Evolutionary conservation across 2,329 filamentous ascomycete species (phyloP).

Genomic region (Neofusicoccum laricinum): DNA sequence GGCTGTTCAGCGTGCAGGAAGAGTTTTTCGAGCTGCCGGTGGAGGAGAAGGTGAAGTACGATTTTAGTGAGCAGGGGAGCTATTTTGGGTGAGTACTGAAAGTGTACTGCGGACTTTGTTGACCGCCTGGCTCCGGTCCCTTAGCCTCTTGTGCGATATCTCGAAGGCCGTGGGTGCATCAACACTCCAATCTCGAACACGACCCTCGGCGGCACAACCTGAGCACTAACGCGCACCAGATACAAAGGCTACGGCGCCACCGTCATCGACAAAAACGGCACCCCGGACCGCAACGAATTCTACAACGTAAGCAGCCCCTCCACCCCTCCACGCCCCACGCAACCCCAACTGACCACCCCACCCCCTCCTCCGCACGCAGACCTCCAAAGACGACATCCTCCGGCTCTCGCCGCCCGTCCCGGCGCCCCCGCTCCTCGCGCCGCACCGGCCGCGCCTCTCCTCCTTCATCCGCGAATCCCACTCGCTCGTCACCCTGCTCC

Average conservation of each 20-base stretch:
- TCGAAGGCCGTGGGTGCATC: too few species aligned
- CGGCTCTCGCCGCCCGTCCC: conserved; percentile 38
- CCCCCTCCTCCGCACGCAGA: conserved; percentile 25
- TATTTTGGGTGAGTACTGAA: conserved; percentile 44
- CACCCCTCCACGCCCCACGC: not conserved
- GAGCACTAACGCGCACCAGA: not conserved
- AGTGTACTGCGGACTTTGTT: too few species aligned
- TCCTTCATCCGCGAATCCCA: conserved; percentile 48
- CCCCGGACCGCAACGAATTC: conserved; percentile 52
- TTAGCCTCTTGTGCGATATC: too few species aligned
- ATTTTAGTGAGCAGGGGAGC: conserved; percentile 48
- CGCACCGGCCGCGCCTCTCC: conserved; percentile 36
- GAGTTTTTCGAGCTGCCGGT: conserved; percentile 48
- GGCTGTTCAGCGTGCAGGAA: conserved; percentile 47
- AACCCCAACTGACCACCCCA: not conserved
- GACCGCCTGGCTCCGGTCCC: too few species aligned
- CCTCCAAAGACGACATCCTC: conserved; percentile 54
- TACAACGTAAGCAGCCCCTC: conserved; percentile 46
- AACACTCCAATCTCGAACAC: too few species aligned
- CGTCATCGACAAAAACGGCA: conserved; percentile 48
- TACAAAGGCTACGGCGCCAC: conserved; percentile 48
- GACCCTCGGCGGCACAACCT: not conserved
- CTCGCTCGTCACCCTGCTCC: conserved; percentile 43
- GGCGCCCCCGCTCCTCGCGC: conserved; percentile 40
- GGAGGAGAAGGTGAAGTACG: conserved; percentile 55